Percentiles rank a stretch among this genome's conserved stretches.
phyloP scores from a whole-genome alignment of 441 rosid genomes.

The Breynia disticha region DNA sequence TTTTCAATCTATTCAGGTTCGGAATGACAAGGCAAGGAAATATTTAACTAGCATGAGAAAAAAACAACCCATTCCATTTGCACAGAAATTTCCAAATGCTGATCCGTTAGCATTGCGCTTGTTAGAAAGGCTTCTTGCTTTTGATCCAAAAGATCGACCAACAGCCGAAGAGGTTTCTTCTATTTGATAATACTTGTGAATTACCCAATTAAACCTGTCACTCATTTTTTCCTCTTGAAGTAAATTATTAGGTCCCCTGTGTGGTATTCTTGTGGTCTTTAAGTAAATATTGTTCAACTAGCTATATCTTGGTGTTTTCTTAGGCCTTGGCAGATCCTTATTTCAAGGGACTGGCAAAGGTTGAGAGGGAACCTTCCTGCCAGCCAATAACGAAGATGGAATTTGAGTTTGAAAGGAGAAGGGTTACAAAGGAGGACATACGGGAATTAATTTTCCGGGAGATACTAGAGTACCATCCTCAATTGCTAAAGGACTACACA shows the following conservation, averaged over 20 bases:
- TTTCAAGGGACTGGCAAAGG: slow-evolving; percentile 74
- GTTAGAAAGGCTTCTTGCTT: slow-evolving; percentile 76
- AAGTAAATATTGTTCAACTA: slow-evolving; percentile 1
- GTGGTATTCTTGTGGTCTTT: not conserved
- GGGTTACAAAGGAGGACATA: slow-evolving; percentile 85
- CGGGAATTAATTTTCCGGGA: slow-evolving; percentile 80
- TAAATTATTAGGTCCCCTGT: not conserved
- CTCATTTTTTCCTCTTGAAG: not conserved
- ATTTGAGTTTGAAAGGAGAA: slow-evolving; percentile 90
- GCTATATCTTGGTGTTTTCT: slow-evolving; percentile 7
- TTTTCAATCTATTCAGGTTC: slow-evolving; percentile 41
- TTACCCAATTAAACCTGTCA: not conserved
- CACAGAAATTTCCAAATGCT: slow-evolving; percentile 72
- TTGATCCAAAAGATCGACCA: slow-evolving; percentile 90
- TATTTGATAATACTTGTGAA: not conserved
- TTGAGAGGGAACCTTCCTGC: slow-evolving; percentile 90
- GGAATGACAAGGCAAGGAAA: slow-evolving; percentile 90
- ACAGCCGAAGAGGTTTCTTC: slow-evolving; percentile 75
- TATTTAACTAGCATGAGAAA: slow-evolving; percentile 93
- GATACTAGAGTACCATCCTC: slow-evolving; percentile 92
- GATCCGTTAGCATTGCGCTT: slow-evolving; percentile 70
- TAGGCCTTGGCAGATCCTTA: slow-evolving; percentile 91
- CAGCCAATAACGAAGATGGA: slow-evolving; percentile 91
- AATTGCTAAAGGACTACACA: slow-evolving; percentile 67
- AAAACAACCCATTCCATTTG: slow-evolving; percentile 60